Base-by-base conservation (phyloP, 371 early-diverging fungal genomes). In the Encephalitozoon hellem region DNA sequence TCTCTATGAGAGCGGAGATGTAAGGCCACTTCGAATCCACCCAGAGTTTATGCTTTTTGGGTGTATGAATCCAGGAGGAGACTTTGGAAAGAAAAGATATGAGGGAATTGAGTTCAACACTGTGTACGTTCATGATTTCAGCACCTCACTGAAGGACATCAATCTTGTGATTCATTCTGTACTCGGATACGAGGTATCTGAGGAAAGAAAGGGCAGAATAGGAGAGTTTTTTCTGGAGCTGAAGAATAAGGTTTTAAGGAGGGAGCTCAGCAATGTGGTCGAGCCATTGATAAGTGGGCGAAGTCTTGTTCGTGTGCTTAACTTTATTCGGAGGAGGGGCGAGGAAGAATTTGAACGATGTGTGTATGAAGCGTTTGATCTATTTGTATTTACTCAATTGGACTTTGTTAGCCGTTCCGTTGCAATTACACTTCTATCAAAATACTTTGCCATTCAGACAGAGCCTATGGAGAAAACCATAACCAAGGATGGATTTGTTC, bases 31-130 rank as follows among this genome's bases (percentile, higher is more conserved):
- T 52, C 25, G 69, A 32, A 64, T 96, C 39, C 97, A 98, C 85
- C 90, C 90, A 26, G 90, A 91, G 69, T 98, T 98, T 87, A 88
- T 94, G 9, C 85, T 97, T 4, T 97, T 99, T 85, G 95, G 93
- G 0, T 96, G 96, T 85, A 99, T 99, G 97, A 99, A 99, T 86
- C 97, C 97, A 18, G 91, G 94, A n/a, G 95, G 91, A 9, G 84
- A 82, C 67, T 94, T 95, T 86, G 97, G 97, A 54, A 99, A 98
- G 84, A 90, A 93, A 51, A 91, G 95, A 77, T 88, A 55, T 38
- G 78, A 54, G 52, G 43, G 51, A 51, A 34, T 42, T 53, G 73
- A 39, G 15, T 74, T 81, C 52, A 77, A 74, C 49, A 39, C 51
- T 0, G 32, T 77, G 9, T 59, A 59, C 28, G 72, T 80, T 30